phyloP scores from a whole-genome alignment of 1,139 yeast species.

The Blastobotrys malaysiensis region DNA sequence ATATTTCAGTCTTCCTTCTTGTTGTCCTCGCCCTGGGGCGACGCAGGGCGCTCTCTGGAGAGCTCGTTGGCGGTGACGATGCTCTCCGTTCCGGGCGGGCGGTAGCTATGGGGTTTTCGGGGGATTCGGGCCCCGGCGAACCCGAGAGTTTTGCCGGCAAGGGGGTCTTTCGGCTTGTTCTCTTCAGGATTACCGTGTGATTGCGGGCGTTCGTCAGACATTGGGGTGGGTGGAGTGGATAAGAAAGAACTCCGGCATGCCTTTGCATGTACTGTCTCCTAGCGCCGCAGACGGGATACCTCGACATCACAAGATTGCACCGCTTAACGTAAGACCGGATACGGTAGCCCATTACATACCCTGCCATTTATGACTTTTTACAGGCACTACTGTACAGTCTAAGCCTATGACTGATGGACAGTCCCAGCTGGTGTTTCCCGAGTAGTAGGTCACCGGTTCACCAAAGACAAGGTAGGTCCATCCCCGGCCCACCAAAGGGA shows the following conservation, averaged over 20 bases:
- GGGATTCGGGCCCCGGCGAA: background rate
- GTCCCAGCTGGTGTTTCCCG: too few relatives aligned
- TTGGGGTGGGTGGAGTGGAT: background rate
- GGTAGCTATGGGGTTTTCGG: background rate
- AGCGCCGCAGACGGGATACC: background rate
- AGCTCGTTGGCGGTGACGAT: background rate
- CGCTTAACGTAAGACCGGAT: too few relatives aligned
- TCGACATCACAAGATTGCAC: too few relatives aligned
- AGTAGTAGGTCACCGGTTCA: background rate
- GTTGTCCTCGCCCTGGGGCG: background rate
- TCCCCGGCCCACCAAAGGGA: background rate
- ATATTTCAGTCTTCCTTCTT: background rate
- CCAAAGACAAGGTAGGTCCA: background rate
- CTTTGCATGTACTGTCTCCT: background rate
- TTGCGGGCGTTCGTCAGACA: background rate
- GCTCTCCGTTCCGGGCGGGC: background rate
- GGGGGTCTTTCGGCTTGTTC: background rate
- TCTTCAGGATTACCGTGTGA: background rate
- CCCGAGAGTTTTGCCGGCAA: background rate
- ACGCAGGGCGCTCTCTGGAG: too few relatives aligned
- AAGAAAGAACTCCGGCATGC: background rate
- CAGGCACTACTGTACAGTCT: background rate
- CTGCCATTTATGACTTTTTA: background rate
- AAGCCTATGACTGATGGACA: background rate
- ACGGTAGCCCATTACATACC: too few relatives aligned